phyloP scores from a whole-genome alignment of 106 monocot genomes.

The Dioscorea zingiberensis region DNA sequence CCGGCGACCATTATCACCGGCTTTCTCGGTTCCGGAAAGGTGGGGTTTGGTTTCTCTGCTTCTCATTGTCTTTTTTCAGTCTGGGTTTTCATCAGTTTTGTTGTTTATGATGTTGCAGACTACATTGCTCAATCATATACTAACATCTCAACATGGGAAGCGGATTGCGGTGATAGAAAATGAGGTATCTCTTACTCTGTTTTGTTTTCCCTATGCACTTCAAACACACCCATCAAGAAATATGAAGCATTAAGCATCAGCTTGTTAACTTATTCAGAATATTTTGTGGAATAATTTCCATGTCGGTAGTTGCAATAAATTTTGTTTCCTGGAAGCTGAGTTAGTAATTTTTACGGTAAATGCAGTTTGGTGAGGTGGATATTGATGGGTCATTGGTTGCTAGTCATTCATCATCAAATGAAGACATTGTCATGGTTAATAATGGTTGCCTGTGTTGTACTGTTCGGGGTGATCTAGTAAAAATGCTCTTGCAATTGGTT shows the following conservation, averaged over 20 bases:
- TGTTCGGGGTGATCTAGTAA: conserved; percentile 85
- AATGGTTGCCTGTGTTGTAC: conserved; percentile 96
- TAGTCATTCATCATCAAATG: conserved; percentile 64
- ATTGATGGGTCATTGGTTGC: conserved; percentile 90
- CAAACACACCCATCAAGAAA: too few species aligned
- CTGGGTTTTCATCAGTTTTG: too few species aligned
- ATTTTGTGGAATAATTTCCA: too few species aligned
- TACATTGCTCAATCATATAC: conserved; percentile 85
- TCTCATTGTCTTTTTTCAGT: too few species aligned
- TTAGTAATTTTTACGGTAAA: too few species aligned
- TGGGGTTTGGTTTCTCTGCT: conserved; percentile 3
- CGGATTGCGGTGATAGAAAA: conserved; percentile 93
- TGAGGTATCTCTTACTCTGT: too few species aligned
- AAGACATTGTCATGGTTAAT: conserved; percentile 95
- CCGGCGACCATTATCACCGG: conserved; percentile 91
- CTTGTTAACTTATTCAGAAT: too few species aligned
- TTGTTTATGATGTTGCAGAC: conserved; percentile 43
- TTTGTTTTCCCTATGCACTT: too few species aligned
- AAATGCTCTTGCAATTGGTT: conserved; percentile 88
- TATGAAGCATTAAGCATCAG: too few species aligned
- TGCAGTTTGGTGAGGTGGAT: conserved; percentile 95
- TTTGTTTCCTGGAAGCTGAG: too few species aligned
- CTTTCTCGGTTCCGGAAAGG: conserved; percentile 93
- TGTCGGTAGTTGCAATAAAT: too few species aligned
- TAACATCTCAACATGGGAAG: conserved; percentile 86